Evolutionary conservation across 23 red algal species (phyloP).

Genomic region (Gracilaria gracilis): DNA sequence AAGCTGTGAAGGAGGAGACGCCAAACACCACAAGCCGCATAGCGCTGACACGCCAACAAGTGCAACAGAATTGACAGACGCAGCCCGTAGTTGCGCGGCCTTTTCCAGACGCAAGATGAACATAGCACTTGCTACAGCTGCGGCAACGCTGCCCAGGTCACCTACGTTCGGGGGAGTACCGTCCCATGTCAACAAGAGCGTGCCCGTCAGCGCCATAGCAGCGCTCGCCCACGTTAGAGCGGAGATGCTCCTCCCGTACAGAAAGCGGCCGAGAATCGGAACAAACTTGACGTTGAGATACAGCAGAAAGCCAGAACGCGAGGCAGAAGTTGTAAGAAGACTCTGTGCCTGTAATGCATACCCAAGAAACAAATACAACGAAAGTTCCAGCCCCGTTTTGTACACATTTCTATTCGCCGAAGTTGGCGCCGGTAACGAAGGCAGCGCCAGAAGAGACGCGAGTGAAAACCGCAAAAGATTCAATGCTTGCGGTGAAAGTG

Average conservation of each 20-base stretch:
- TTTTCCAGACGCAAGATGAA: slow-evolving; percentile 90
- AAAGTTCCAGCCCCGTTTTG: slow-evolving; percentile 71
- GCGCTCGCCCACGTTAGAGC: slow-evolving; percentile 75
- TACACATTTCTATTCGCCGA: neutral
- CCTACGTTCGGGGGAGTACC: slow-evolving; percentile 68
- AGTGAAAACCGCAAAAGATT: slow-evolving; percentile 82
- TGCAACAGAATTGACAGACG: slow-evolving; percentile 56
- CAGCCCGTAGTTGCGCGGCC: slow-evolving; percentile 33
- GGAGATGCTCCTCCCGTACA: slow-evolving; percentile 79
- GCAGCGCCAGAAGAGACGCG: slow-evolving; percentile 55
- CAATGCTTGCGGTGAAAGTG: slow-evolving; percentile 52
- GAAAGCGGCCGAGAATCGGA: slow-evolving; percentile 76
- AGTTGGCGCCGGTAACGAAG: slow-evolving; percentile 26
- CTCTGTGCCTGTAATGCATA: slow-evolving; percentile 90
- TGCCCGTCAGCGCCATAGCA: slow-evolving; percentile 82
- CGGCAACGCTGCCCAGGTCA: slow-evolving; percentile 79
- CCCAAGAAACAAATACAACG: slow-evolving; percentile 88
- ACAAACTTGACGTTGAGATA: slow-evolving; percentile 99
- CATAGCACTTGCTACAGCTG: slow-evolving; percentile 86
- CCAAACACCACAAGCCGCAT: slow-evolving; percentile 63
- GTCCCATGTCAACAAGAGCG: slow-evolving; percentile 87
- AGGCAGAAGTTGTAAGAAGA: slow-evolving; percentile 81
- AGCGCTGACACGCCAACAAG: slow-evolving; percentile 64
- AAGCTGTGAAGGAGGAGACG: neutral
- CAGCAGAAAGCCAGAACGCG: slow-evolving; percentile 89